Evolutionary conservation across 1,284 basidiomycete species (phyloP), one percentile per base, ranked within the genome.

Genomic region (Jaminaea rosea): DNA sequence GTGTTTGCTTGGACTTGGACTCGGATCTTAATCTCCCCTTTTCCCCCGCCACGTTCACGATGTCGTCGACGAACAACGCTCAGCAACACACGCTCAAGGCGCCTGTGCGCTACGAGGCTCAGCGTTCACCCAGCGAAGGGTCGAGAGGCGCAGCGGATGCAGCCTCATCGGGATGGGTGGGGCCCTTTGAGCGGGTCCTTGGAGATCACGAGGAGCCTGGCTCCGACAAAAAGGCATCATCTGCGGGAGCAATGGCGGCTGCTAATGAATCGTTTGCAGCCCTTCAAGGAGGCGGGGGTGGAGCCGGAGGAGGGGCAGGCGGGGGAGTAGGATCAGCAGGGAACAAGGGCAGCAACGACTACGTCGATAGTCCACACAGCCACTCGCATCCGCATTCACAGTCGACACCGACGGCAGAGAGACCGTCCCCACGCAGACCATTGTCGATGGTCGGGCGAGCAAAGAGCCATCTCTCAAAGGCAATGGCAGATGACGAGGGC

Each of bases 141-240:
- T 42, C 39, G 17, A n/a, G 39, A 17, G 17, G 39, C 11, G 39
- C 39, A 42, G 39, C 39, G 19, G 39, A 52, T 9, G 49, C 50
- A 19, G 50, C 45, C 0, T 45, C 44, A 9, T 49, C 56, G 26
- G 54, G 31, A 1, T 69, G 67, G 67, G 61, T 70, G 24, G 67
- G 67, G 10, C 66, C 67, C 1, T 70, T 70, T 37, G 67, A 70
- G 34, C 45, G 67, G 23, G 67, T 70, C 21, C 56, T 70, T 9
- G 67, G 67, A n/a, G 67, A 70, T 31, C 64, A 61, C 28, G 63
- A 60, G 13, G 48, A 57, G 23, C 46, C 56, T 29, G n/a, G 45
- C 55, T 27, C 39, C 56, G 55, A 53, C n/a, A 51, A 46, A 24
- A 51, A 59, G 13, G 49, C 48, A 23, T 53, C 48, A 21, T 52